Percentiles rank a stretch among this genome's conserved stretches.
phyloP scores from a whole-genome alignment of 2,329 filamentous ascomycete genomes.

The Paecilomyces dactylethromorphus region DNA sequence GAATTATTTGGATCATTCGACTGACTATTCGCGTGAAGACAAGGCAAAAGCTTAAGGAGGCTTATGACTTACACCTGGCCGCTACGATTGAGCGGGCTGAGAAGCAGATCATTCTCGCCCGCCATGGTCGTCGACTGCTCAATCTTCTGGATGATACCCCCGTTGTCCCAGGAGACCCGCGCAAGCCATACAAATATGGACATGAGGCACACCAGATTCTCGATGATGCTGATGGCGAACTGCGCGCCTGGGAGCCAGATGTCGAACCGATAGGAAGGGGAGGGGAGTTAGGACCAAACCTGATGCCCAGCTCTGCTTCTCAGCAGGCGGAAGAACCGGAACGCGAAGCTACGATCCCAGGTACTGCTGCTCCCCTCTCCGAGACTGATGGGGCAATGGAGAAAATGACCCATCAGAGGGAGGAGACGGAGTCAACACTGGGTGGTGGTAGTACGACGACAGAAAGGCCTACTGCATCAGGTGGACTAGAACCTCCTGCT shows the following conservation, averaged over 20 bases:
- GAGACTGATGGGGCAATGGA: background rate
- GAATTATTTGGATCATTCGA: background rate
- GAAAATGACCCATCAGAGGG: background rate
- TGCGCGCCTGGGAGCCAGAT: constrained; percentile 64
- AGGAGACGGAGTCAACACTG: background rate
- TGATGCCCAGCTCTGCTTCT: constrained; percentile 22
- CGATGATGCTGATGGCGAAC: constrained; percentile 85
- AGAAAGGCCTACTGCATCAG: background rate
- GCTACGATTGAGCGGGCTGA: constrained; percentile 93
- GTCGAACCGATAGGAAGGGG: constrained; percentile 49
- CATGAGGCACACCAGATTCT: constrained; percentile 74
- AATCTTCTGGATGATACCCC: constrained; percentile 84
- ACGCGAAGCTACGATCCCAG: background rate
- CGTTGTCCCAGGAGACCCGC: constrained; percentile 76
- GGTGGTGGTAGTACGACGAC: background rate
- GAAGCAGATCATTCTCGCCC: constrained; percentile 91
- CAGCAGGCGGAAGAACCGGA: constrained; percentile 6
- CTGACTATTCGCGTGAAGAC: constrained; percentile 52
- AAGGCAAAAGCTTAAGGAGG: constrained; percentile 91
- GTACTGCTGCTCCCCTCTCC: background rate
- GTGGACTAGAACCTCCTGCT: background rate
- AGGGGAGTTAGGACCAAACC: constrained; percentile 38
- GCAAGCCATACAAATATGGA: constrained; percentile 59
- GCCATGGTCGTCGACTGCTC: constrained; percentile 78
- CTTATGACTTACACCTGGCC: constrained; percentile 80